Evolutionary conservation across 208 protist species (phyloP), one percentile per base, ranked within the genome.

Genomic region (Leishmania braziliensis): DNA sequence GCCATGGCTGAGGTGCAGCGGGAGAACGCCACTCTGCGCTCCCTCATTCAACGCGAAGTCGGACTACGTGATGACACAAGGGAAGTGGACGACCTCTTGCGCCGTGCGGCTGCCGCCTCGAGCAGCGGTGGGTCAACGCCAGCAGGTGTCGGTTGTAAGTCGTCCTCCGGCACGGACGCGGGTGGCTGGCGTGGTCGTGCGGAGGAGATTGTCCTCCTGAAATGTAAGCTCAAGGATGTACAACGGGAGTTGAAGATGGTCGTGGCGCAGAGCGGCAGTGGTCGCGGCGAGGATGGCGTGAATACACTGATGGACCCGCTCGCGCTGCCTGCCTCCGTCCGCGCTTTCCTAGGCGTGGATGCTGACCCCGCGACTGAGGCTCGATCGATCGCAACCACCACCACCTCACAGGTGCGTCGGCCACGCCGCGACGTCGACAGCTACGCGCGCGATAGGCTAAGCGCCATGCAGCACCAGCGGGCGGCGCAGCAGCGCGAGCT

Each of bases 141-240:
- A 50, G 50, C 26, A 10, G 63, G 23, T 71, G 39, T 12, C 16
- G 36, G 63, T 43, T n/a, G 54, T 29, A 56, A n/a, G 43, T 65
- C 56, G 0, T 33, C 54, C 51, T 60, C 23, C n/a, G 48, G 46
- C 63, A 36, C 39, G 4, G 51, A 39, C 66, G 53, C 39, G 73
- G 69, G 77, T 3, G 91, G 90, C 16, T 97, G 93, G 92, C 77
- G 83, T 4, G 92, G 93, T 43, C 85, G 93, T 23, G 93, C 91
- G 3, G 89, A 93, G 84, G 89, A 94, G 68, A 93, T 97, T 62
- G 85, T 90, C 23, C 78, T 97, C 76, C 84, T 97, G 54, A 89
- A 90, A 82, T 79, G 86, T 43, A 91, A 89, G 74, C 78, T 95
- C 53, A 95, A 95, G 77, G 91, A 95, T 62, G 50, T 89, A 39